These are phyloP conservation scores for Chlamydomonas sp. DNA, from an alignment of 139 green algal species.

Conservation along the genomic window DNA sequence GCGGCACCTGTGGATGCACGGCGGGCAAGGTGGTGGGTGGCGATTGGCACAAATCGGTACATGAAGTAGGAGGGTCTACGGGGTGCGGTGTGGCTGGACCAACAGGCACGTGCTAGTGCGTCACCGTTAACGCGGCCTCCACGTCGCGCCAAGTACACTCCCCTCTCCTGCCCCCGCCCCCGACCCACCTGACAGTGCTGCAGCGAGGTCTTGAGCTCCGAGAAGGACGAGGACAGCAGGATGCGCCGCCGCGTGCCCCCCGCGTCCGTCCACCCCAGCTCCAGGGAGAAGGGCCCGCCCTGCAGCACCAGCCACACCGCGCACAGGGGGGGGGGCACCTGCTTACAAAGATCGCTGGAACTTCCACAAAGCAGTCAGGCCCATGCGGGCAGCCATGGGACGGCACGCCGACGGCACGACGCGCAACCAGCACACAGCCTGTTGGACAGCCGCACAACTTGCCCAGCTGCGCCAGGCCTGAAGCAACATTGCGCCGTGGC, in stretches of 20 bases:
- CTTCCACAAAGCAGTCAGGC: too few relatives aligned
- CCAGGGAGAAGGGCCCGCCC: constrained; percentile 40
- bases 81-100: background rate
- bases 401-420: too few relatives aligned
- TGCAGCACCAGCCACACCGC: background rate
- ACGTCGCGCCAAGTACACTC: background rate
- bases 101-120: background rate
- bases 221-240: constrained; percentile 51
- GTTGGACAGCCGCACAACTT: too few relatives aligned
- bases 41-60: too few relatives aligned
- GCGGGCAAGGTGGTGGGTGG: background rate
- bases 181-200: constrained; percentile 45
- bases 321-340: too few relatives aligned
- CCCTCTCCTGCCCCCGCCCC: background rate
- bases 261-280: constrained; percentile 41
- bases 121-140: background rate
- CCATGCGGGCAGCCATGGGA: too few relatives aligned
- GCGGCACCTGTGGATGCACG: constrained; percentile 24
- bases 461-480: too few relatives aligned
- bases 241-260: constrained; percentile 35
- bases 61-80: too few relatives aligned
- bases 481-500: too few relatives aligned
- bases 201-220: constrained; percentile 38
- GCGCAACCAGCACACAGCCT: too few relatives aligned
- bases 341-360: too few relatives aligned